Evolutionary conservation across 73 alveolate genomes (phyloP).

Genomic region (Paramecium biaurelia): DNA sequence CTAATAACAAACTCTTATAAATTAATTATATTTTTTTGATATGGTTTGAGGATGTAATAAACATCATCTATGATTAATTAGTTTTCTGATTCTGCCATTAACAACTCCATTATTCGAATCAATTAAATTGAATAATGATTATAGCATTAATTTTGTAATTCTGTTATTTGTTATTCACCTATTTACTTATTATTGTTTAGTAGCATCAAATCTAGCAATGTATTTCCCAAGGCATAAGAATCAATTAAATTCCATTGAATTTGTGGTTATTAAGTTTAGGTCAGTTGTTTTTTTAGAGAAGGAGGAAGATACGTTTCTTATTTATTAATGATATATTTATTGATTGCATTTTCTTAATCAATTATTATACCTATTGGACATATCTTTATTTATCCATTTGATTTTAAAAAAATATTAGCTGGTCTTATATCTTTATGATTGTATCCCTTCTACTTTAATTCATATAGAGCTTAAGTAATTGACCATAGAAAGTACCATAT

Average conservation of each 20-base stretch:
- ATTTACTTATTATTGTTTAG: neutral
- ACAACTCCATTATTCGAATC: neutral
- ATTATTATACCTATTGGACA: neutral
- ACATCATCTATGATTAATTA: neutral
- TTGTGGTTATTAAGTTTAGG: neutral
- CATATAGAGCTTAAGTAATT: neutral
- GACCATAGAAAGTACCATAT: neutral
- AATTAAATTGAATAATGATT: neutral
- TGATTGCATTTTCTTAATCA: neutral
- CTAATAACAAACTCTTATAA: neutral
- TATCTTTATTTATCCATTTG: neutral
- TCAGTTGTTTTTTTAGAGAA: neutral
- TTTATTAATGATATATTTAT: neutral
- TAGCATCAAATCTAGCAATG: neutral
- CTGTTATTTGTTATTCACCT: neutral
- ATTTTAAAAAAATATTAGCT: neutral
- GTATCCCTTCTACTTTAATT: neutral
- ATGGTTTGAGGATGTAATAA: neutral
- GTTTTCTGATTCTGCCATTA: neutral
- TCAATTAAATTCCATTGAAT: neutral
- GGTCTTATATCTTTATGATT: neutral
- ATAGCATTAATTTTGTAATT: neutral
- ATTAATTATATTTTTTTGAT: neutral
- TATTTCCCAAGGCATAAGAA: neutral
- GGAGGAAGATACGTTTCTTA: neutral